These are phyloP conservation scores for Dovyalis caffra DNA, from an alignment of 345 rosid species.

Conservation along the genomic window DNA sequence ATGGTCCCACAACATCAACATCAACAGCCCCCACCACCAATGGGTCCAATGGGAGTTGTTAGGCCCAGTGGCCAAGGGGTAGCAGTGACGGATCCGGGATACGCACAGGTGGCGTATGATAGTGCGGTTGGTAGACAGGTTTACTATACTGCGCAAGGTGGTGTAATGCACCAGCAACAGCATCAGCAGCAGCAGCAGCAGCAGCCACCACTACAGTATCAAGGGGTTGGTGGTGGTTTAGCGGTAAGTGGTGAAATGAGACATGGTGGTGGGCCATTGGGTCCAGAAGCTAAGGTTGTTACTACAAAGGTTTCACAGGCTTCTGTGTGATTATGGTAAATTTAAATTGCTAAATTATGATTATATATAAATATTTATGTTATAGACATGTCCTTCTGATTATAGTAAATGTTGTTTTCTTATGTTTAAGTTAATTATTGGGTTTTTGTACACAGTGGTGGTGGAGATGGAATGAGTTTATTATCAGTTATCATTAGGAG, in stretches of 20 bases:
- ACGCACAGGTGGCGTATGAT: constrained; percentile 59
- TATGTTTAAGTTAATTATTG: constrained; percentile 8
- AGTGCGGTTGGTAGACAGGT: constrained; percentile 61
- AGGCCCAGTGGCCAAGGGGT: constrained; percentile 37
- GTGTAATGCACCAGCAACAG: constrained; percentile 22
- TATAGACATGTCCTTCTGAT: background rate
- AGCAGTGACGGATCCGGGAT: constrained; percentile 42
- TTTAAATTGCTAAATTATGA: background rate
- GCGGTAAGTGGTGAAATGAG: constrained; percentile 51
- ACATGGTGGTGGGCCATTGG: constrained; percentile 26
- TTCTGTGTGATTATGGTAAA: constrained; percentile 28
- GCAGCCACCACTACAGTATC: constrained; percentile 44
- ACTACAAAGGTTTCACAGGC: constrained; percentile 38
- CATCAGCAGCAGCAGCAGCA: constrained; percentile 18
- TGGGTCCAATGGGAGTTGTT: constrained; percentile 29
- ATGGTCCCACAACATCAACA: constrained; percentile 38
- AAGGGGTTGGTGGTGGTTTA: constrained; percentile 44
- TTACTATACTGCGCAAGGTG: constrained; percentile 56
- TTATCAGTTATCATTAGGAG: background rate
- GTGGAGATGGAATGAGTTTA: constrained; percentile 2
- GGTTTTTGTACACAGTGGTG: constrained; percentile 5
- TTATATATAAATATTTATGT: background rate
- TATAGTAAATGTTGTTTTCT: constrained; percentile 6
- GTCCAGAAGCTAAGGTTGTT: constrained; percentile 39
- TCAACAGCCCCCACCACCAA: constrained; percentile 26